Base-by-base conservation (phyloP, 441 rosid species). In the Bocquillonia castaneifolia region DNA sequence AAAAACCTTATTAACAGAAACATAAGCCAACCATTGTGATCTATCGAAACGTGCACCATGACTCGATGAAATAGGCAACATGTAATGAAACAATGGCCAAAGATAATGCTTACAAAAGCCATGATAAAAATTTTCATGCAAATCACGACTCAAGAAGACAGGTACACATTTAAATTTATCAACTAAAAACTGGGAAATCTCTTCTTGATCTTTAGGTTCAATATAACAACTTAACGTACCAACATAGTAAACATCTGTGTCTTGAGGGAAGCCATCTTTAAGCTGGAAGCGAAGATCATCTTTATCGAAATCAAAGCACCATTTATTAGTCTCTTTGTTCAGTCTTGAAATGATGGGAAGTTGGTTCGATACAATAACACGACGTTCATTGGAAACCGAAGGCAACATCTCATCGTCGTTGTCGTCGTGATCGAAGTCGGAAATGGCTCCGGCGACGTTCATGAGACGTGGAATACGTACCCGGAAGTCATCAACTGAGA, bases 81-180 rank as follows among this genome's bases (percentile, higher is more conserved):
- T 82, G 68, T 88, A 91, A 67, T 91, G 97, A 68, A 91, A 81
- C 76, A 87, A 63, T 26, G 93, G 97, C 97, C 97, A 91, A 9
- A 91, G 85, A 68, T 88, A 88, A 75, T 88, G 97, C 76, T 91
- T 91, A 28, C 97, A 91, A 39, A 91, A 88, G 0, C 97, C 97
- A 47, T 91, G 97, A 28, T 91, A 91, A 70, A 77, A 91, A 80
- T 61, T 82, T 72, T 57, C 64, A 50, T 75, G 72, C 76, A 82
- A 42, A n/a, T 91, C 97, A 29, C 51, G 36, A 12, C 87, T 74
- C 71, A 91, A 72, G 71, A 87, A 91, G 45, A 88, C 82, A 7
- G 97, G 92, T 22, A 85, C 83, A 34, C 97, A 91, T 20, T 73
- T 72, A 58, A 82, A 86, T 53, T 71, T 80, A 23, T 87, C 88